Conservation (phyloP, 768 basidiomycete genomes). For the Tulasnella sp. region DNA sequence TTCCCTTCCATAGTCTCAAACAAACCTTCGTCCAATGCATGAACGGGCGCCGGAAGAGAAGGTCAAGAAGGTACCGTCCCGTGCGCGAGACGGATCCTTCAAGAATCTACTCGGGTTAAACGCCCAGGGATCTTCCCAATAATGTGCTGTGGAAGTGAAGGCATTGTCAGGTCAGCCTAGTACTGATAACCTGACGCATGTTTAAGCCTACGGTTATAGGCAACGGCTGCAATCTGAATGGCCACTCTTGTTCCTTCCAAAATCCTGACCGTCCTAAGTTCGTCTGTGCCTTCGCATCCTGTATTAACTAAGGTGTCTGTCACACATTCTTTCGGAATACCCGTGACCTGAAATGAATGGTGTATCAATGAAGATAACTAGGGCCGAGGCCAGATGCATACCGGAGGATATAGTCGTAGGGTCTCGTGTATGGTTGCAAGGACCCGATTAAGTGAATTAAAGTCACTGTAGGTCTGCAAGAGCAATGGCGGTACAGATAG, state of each 20-base stretch:
- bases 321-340: not conserved
- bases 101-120: constrained; percentile 9
- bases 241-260: not conserved
- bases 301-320: not conserved
- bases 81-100: not conserved
- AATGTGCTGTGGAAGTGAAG: not conserved
- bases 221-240: not conserved
- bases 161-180: not conserved
- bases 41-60: constrained; percentile 1
- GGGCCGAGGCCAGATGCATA: no score
- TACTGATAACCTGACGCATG: not conserved
- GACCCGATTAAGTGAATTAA: not conserved
- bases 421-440: constrained; percentile 1
- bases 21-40: not conserved
- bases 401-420: constrained; percentile 4
- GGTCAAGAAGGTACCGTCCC: constrained; percentile 10
- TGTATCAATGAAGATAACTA: no score
- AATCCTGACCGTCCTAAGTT: not conserved
- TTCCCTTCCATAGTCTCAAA: no score
- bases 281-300: not conserved
- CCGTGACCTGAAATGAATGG: not conserved
- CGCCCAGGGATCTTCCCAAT: constrained; percentile 2
- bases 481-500: not conserved
- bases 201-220: not conserved
- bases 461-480: constrained; percentile 11